Evolutionary conservation across 106 monocot genomes (phyloP), one percentile per base, ranked within the genome.

Genomic region (Iris macrosiphon): DNA sequence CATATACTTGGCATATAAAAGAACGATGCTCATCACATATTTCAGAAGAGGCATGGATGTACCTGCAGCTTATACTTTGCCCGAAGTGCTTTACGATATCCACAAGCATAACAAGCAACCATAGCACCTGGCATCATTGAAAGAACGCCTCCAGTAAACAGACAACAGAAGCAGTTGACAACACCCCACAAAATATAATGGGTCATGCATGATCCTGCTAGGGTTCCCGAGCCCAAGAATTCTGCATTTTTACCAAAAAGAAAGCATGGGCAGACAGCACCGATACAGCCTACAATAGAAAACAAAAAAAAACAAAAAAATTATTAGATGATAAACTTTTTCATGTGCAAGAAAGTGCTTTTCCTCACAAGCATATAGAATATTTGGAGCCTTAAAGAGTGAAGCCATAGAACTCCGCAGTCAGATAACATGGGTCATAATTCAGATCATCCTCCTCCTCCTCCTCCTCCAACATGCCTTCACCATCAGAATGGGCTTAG

Each of bases 221-320:
- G 67, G 46, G 85, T 81, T 78, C 81, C 94, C 28, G 85, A 81
- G 18, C 94, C 94, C 52, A 95, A 54, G 49, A 68, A 81, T 52
- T 95, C 88, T 63, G 88, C 94, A 82, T 95, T 95, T 52, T 88
- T 95, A 8, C 78, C 94, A 52, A 82, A 95, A 4, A 95, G 69
- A 57, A 71, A 68, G 52, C 94, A 95, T 7, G 94, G 94, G 40
- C 94, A 95, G 41, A 85, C 43, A 20, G 74, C 62, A 23, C 94
- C 94, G 32, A 95, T 50, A 64, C 78, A 79, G 63, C 94, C 94
- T 95, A 66, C 15, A 63, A 64, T n/a, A 29, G n/a, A 21, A 68
- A 31, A 30, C 28, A 13, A 49, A 8, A 50, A 73, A 14, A 3
- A 49, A 49, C n/a, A n/a, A n/a, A n/a, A 7, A 16, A 2, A 45